Conservation (phyloP, 208 protist species). For the Acanthamoeba healyi region DNA sequence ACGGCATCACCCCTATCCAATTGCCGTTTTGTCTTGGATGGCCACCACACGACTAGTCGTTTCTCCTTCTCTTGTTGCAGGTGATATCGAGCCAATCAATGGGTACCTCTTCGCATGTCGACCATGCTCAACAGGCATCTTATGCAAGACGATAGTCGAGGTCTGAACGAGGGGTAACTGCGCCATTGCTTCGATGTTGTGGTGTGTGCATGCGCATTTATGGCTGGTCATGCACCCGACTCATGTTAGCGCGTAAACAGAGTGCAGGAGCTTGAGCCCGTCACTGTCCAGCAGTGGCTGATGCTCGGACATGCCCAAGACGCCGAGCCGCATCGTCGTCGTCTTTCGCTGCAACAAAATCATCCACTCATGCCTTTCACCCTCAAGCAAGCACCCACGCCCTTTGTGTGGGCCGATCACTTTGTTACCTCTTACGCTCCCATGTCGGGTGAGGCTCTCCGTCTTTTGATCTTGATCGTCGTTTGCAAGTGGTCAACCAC, state of each 20-base stretch:
- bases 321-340: constrained; percentile 36
- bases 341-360: constrained; percentile 17
- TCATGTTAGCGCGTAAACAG: no score
- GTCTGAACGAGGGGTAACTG: constrained; percentile 68
- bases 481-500: not conserved
- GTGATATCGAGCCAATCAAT: constrained; percentile 66
- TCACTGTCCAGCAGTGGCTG: constrained; percentile 32
- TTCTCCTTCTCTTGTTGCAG: not conserved
- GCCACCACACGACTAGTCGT: no score
- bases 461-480: no score
- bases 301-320: not conserved
- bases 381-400: not conserved
- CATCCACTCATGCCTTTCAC: constrained; percentile 1
- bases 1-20: no score
- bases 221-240: no score
- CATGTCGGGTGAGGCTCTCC: not conserved
- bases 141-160: constrained; percentile 72
- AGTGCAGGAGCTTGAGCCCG: not conserved
- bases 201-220: no score
- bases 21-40: no score
- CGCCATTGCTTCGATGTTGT: no score
- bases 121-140: constrained; percentile 79
- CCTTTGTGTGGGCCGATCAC: not conserved
- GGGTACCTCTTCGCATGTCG: not conserved
- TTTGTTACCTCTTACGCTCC: constrained; percentile 33